Conservation (phyloP, 345 rosid genomes). For the Brassica nigra region DNA sequence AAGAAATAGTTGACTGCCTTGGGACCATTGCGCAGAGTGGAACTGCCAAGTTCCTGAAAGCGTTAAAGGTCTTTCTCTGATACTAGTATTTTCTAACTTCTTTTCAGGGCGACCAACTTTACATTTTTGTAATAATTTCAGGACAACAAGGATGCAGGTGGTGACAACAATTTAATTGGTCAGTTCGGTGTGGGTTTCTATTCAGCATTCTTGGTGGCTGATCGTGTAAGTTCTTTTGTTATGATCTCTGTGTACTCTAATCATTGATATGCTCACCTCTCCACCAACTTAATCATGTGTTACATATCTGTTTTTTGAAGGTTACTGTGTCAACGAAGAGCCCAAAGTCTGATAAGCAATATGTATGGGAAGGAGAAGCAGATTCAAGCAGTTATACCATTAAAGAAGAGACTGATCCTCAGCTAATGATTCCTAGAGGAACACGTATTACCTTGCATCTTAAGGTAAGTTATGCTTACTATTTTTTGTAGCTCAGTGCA, state of each 20-base stretch:
- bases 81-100: neutral
- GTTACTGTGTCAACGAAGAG: slow-evolving; percentile 87
- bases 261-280: slow-evolving; percentile 7
- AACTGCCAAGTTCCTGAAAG: slow-evolving; percentile 91
- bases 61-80: slow-evolving; percentile 67
- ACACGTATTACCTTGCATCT: slow-evolving; percentile 84
- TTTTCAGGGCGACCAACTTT: neutral
- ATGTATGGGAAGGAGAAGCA: slow-evolving; percentile 94
- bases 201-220: slow-evolving; percentile 91
- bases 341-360: slow-evolving; percentile 90
- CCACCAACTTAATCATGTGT: neutral
- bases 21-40: slow-evolving; percentile 99
- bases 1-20: slow-evolving; percentile 92
- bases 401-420: slow-evolving; percentile 86
- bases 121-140: slow-evolving; percentile 41
- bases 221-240: slow-evolving; percentile 51
- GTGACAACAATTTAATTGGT: slow-evolving; percentile 85
- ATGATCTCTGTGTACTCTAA: neutral
- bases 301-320: slow-evolving; percentile 35
- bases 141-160: slow-evolving; percentile 88
- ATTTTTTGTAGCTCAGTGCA: slow-evolving; percentile 18
- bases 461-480: slow-evolving; percentile 51
- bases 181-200: slow-evolving; percentile 99
- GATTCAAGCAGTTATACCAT: slow-evolving; percentile 82
- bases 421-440: slow-evolving; percentile 78